Conservation (phyloP, 1,139 yeast species). For the Saccharomyces hybrid region DNA sequence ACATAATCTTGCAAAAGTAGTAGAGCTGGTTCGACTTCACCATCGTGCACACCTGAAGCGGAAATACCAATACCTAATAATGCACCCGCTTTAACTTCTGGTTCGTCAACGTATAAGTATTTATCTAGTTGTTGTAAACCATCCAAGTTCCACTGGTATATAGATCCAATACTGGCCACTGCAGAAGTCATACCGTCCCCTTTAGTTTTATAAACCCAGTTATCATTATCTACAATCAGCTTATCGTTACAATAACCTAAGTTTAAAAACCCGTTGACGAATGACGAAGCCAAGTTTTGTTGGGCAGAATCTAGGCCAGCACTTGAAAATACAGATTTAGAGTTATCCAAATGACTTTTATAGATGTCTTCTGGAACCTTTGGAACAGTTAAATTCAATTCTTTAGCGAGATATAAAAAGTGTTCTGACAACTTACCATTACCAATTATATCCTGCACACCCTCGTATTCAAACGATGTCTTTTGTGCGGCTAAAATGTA, state of each 20-base stretch:
- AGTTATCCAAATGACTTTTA: conserved; percentile 78
- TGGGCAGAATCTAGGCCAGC: conserved; percentile 83
- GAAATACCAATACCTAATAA: conserved; percentile 90
- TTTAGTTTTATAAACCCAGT: conserved; percentile 88
- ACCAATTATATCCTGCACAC: conserved; percentile 78
- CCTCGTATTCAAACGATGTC: conserved; percentile 69
- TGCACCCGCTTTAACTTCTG: conserved; percentile 92
- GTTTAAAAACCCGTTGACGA: conserved; percentile 86
- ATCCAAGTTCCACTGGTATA: conserved; percentile 88
- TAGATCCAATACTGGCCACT: conserved; percentile 85
- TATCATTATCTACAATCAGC: conserved; percentile 66
- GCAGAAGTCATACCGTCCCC: conserved; percentile 92
- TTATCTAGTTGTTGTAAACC: conserved; percentile 88
- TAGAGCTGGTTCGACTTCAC: conserved; percentile 85
- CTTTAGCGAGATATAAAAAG: conserved; percentile 73
- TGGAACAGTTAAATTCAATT: conserved; percentile 80
- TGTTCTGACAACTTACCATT: conserved; percentile 74
- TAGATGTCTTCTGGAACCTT: conserved; percentile 93
- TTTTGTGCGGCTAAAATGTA: conserved; percentile 84
- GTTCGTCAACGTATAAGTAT: conserved; percentile 77
- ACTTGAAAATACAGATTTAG: conserved; percentile 44
- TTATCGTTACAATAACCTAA: conserved; percentile 87
- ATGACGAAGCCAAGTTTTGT: conserved; percentile 90
- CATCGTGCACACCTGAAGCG: conserved; percentile 88
- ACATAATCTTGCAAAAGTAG: conserved; percentile 80